phyloP scores from a whole-genome alignment of 108 stramenopile genomes.

The Parietichytrium sp. region DNA sequence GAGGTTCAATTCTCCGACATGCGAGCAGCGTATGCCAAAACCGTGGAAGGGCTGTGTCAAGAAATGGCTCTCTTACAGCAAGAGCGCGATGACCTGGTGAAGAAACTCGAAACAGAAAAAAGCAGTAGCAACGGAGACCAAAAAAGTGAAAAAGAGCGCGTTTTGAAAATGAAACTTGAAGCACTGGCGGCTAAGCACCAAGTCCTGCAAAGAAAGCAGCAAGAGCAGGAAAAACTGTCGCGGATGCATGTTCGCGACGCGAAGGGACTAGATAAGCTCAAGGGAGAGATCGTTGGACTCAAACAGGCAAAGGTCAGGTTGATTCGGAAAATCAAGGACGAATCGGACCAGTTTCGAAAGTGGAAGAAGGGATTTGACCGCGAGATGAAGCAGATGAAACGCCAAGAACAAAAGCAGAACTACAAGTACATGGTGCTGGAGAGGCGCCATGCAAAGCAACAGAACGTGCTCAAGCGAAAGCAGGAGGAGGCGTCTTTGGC shows the following conservation, averaged over 20 bases:
- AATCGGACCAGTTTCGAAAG: constrained; percentile 4
- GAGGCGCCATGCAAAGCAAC: neutral
- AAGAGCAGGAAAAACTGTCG: constrained; percentile 10
- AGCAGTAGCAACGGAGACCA: neutral
- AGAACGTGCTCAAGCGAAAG: neutral
- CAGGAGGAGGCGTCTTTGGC: constrained; percentile 30
- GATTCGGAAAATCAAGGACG: constrained; percentile 28
- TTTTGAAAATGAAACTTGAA: neutral
- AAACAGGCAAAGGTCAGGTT: constrained; percentile 13
- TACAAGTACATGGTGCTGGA: constrained; percentile 40
- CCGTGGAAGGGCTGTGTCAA: neutral
- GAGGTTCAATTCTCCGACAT: neutral
- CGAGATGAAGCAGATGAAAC: constrained; percentile 35
- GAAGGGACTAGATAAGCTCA: neutral
- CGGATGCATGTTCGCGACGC: neutral
- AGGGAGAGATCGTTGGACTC: constrained; percentile 1
- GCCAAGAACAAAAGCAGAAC: constrained; percentile 2
- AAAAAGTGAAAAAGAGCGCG: neutral
- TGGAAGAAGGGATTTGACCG: neutral
- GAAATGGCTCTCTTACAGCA: neutral
- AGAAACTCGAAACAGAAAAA: neutral
- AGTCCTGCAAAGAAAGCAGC: neutral
- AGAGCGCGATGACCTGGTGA: constrained; percentile 33
- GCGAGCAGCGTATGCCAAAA: neutral
- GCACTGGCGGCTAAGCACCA: neutral